A percentile compares a stretch with the other conserved stretches of the same genome.
These are phyloP conservation scores for Leccinum pellstonianum DNA, from an alignment of 768 basidiomycete genomes.

Conservation along the genomic window DNA sequence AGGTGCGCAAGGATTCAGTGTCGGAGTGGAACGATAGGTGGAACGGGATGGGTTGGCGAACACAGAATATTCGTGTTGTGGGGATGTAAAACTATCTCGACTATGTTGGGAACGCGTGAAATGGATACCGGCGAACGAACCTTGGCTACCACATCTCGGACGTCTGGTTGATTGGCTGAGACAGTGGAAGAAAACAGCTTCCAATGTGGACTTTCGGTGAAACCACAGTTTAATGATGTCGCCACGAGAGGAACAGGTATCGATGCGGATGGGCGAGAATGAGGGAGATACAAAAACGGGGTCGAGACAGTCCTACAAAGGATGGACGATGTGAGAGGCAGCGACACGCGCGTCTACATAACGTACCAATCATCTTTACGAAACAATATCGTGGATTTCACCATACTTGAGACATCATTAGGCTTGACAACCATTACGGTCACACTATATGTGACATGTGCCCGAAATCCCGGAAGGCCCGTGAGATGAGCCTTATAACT, in stretches of 20 bases:
- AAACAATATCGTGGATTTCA: slow-evolving; percentile 50
- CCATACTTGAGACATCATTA: slow-evolving; percentile 32
- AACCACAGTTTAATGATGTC: slow-evolving; percentile 35
- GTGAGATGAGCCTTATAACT: slow-evolving; percentile 65
- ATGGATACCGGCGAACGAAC: slow-evolving; percentile 18
- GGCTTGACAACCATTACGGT: slow-evolving; percentile 42
- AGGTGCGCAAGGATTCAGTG: slow-evolving; percentile 54
- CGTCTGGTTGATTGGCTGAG: slow-evolving; percentile 34
- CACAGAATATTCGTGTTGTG: slow-evolving; percentile 55
- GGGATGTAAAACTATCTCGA: slow-evolving; percentile 49
- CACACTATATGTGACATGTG: slow-evolving; percentile 62
- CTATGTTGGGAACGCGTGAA: not conserved
- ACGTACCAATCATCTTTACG: slow-evolving; percentile 53
- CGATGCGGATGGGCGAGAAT: slow-evolving; percentile 55
- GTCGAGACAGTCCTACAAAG: slow-evolving; percentile 51
- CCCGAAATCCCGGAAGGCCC: slow-evolving; percentile 71
- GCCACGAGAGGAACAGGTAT: slow-evolving; percentile 46
- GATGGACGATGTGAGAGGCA: not conserved
- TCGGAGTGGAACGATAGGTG: slow-evolving; percentile 60
- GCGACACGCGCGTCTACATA: slow-evolving; percentile 18
- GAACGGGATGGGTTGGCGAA: slow-evolving; percentile 63
- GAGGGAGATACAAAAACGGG: slow-evolving; percentile 63
- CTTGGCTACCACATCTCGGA: slow-evolving; percentile 40
- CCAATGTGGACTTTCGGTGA: slow-evolving; percentile 51
- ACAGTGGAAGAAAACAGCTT: slow-evolving; percentile 42